These are phyloP conservation scores for Ophiostoma sp. DNA, from an alignment of 2,329 filamentous ascomycete genomes.

Conservation along the genomic window DNA sequence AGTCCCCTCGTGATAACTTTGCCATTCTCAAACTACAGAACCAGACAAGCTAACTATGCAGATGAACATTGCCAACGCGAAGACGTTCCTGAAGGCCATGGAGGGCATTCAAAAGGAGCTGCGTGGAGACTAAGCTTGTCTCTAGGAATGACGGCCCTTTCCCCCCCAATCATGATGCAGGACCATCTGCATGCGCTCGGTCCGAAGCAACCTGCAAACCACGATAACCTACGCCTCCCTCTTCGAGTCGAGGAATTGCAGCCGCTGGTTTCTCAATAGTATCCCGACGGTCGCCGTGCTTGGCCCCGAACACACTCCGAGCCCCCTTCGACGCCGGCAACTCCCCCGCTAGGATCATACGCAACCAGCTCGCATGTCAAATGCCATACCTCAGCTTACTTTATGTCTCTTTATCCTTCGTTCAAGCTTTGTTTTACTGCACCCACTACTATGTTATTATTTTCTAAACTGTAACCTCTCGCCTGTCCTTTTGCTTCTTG, in stretches of 20 bases:
- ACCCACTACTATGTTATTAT: background rate
- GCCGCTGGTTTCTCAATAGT: background rate
- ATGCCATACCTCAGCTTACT: background rate
- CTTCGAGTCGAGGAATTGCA: background rate
- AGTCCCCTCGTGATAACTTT: constrained; percentile 25
- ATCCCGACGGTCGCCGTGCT: too few relatives aligned
- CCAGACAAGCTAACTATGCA: constrained; percentile 28
- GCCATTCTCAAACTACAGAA: background rate
- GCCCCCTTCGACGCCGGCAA: background rate
- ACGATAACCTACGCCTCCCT: background rate
- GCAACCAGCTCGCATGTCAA: background rate
- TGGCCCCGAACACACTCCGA: background rate
- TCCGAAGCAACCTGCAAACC: background rate
- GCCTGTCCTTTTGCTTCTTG: background rate
- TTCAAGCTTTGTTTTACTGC: background rate
- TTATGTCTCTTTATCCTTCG: background rate
- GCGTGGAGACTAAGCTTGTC: constrained; percentile 28
- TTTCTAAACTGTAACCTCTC: background rate
- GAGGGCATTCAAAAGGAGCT: constrained; percentile 48
- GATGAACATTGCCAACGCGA: constrained; percentile 52
- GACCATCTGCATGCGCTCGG: background rate
- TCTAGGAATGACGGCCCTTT: background rate
- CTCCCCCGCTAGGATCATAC: background rate
- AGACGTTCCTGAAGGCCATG: constrained; percentile 47
- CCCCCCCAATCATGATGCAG: background rate